Percentiles rank a stretch among this genome's conserved stretches.
Evolutionary conservation across 2,329 filamentous ascomycete species (phyloP).

Genomic region (Tolypocladium paradoxum): DNA sequence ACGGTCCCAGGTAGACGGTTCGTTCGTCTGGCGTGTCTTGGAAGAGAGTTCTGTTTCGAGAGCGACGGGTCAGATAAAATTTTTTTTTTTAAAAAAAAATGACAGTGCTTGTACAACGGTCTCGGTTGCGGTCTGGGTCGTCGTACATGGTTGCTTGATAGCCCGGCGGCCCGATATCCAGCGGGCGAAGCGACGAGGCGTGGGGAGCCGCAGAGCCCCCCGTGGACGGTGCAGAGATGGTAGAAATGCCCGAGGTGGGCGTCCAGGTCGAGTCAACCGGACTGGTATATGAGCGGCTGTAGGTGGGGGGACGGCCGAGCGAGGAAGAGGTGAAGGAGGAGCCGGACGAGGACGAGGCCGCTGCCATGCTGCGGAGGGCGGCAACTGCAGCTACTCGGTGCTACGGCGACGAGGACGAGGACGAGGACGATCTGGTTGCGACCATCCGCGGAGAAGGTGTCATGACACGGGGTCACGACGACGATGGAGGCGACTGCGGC

Average conservation of each 20-base stretch:
- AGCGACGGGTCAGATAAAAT: constrained; percentile 10
- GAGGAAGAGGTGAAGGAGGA: constrained; percentile 38
- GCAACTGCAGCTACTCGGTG: constrained; percentile 1
- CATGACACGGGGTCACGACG: constrained; percentile 5
- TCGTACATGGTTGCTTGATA: constrained; percentile 43
- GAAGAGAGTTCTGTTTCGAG: constrained; percentile 32
- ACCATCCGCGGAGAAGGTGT: background rate
- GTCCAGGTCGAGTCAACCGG: constrained; percentile 35
- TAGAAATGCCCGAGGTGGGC: constrained; percentile 31
- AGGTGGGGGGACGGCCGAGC: constrained; percentile 28
- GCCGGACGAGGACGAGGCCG: constrained; percentile 32
- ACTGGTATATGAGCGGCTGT: constrained; percentile 30
- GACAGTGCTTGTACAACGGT: no score
- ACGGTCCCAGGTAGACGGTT: constrained; percentile 42
- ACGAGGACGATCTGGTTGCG: background rate
- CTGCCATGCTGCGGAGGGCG: constrained; percentile 21
- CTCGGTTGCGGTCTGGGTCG: background rate
- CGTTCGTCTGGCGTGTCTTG: constrained; percentile 37
- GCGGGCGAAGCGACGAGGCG: constrained; percentile 27
- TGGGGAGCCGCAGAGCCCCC: constrained; percentile 21
- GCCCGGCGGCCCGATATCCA: constrained; percentile 41
- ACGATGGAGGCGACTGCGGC: background rate
- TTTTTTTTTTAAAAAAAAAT: constrained; percentile 8
- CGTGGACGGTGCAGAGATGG: constrained; percentile 31
- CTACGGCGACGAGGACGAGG: background rate